Base-by-base conservation (phyloP, 2,329 filamentous ascomycete species). In the Thelonectria discophora region DNA sequence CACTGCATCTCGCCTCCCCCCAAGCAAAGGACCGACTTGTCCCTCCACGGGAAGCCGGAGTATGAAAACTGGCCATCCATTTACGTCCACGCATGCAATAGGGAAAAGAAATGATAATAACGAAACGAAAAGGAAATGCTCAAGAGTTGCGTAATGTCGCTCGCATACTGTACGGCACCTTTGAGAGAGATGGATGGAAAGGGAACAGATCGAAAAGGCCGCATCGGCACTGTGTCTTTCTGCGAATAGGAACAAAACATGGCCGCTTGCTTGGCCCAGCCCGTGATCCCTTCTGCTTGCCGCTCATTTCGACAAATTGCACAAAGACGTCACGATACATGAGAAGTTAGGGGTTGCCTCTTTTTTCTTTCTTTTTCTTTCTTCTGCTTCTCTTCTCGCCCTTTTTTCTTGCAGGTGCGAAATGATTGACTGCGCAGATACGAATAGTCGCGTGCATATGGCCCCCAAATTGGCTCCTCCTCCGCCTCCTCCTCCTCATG, bases 1-100 rank as follows among this genome's bases (percentile, higher is more conserved):
- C 70, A 70, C 46, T 72, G 69, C 70, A 72, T 72, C 63, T 47
- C 56, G 57, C 61, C 43, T 56, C 55, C 62, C 54, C 39, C 58
- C 54, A 62, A 53, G 62, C 47, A 43, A 45, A 58, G 51, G 48
- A 51, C 56, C 52, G 60, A 48, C 46, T 55, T 46, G 48, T 27
- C 51, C 30, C 39, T 52, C 27, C n/a, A n/a, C 27, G 42, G 27
- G 46, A 34, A 50, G 47, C 39, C 12, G 18, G 15, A 9, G 8
- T n/a, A n/a, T n/a, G 18, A 42, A 58, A 50, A 32, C 48, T 58
- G 54, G 55, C 65, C 68, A 69, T 43, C 55, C 66, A 69, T 66
- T 58, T 47, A 30, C 54, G 54, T 59, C 64, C 68, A 70, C 66
- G 66, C 65, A 55, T 42, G 49, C 56, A 54, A 55, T 47, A 60